A percentile compares a stretch with the other conserved stretches of the same genome.
Conservation (phyloP, 2,329 filamentous ascomycete species). For the Aspergillus arachidicola region DNA sequence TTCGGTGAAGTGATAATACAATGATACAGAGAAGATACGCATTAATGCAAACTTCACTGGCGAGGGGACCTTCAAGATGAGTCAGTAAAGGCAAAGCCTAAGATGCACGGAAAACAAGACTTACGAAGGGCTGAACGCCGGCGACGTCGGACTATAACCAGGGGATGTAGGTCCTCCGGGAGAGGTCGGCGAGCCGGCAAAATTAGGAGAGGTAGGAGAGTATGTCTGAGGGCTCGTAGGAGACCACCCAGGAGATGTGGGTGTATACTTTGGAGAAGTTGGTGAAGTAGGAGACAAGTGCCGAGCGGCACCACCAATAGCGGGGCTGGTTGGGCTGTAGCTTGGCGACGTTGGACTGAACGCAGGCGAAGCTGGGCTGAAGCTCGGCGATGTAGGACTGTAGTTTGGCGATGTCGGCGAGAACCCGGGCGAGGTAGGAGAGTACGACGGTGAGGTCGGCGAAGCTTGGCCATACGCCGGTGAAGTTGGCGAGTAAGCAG, state of each 20-base stretch:
- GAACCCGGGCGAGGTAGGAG: slow-evolving; percentile 57
- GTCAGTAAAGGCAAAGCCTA: slow-evolving; percentile 18
- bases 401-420: slow-evolving; percentile 64
- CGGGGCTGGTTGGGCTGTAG: slow-evolving; percentile 59
- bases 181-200: slow-evolving; percentile 49
- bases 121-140: slow-evolving; percentile 47
- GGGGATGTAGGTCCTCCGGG: slow-evolving; percentile 44
- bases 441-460: slow-evolving; percentile 58
- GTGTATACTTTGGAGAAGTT: slow-evolving; percentile 58
- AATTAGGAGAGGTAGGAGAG: slow-evolving; percentile 54
- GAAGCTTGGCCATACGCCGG: slow-evolving; percentile 69
- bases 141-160: slow-evolving; percentile 48
- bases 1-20: slow-evolving; percentile 41
- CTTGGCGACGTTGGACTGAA: slow-evolving; percentile 61
- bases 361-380: slow-evolving; percentile 54
- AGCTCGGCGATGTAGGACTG: slow-evolving; percentile 61
- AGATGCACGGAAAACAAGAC: slow-evolving; percentile 19
- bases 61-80: slow-evolving; percentile 39
- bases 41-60: slow-evolving; percentile 37
- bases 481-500: slow-evolving; percentile 77
- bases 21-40: slow-evolving; percentile 29
- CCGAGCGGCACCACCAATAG: slow-evolving; percentile 44
- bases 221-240: slow-evolving; percentile 51
- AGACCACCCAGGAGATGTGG: slow-evolving; percentile 56
- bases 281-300: slow-evolving; percentile 50